These are phyloP conservation scores for Coelastrella sp. DNA, from an alignment of 139 green algal species.

Conservation along the genomic window DNA sequence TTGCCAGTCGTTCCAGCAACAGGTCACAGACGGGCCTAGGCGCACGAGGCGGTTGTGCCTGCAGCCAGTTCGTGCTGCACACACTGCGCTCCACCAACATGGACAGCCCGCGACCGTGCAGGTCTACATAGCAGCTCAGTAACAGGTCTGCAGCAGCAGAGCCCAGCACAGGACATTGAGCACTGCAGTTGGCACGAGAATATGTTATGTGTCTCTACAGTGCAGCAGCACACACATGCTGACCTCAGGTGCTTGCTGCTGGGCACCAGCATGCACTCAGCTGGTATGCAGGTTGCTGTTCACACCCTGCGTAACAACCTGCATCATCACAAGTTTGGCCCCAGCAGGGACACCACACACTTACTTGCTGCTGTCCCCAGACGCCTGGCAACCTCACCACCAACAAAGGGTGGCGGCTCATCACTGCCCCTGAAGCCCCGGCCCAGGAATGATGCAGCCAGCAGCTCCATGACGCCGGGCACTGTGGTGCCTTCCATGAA, in stretches of 20 bases:
- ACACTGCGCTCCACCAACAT: slow-evolving; percentile 66
- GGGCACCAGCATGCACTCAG: background rate
- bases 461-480: slow-evolving; percentile 69
- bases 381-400: slow-evolving; percentile 60
- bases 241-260: background rate
- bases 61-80: slow-evolving; percentile 69
- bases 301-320: background rate
- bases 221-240: background rate
- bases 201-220: background rate
- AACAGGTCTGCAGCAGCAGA: slow-evolving; percentile 53
- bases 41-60: slow-evolving; percentile 46
- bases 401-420: slow-evolving; percentile 74
- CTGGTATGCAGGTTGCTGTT: background rate
- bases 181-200: background rate
- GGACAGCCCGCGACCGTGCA: slow-evolving; percentile 69
- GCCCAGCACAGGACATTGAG: background rate
- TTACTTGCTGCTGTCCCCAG: slow-evolving; percentile 38
- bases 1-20: slow-evolving; percentile 67
- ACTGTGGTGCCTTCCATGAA: slow-evolving; percentile 74
- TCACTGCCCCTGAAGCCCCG: slow-evolving; percentile 42
- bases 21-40: slow-evolving; percentile 72
- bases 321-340: background rate
- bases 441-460: slow-evolving; percentile 52
- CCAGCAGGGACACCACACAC: background rate
- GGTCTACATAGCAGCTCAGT: slow-evolving; percentile 71